Percentiles rank a stretch among this genome's conserved stretches.
Conservation (phyloP, 768 basidiomycete species). For the Mycena crocata region DNA sequence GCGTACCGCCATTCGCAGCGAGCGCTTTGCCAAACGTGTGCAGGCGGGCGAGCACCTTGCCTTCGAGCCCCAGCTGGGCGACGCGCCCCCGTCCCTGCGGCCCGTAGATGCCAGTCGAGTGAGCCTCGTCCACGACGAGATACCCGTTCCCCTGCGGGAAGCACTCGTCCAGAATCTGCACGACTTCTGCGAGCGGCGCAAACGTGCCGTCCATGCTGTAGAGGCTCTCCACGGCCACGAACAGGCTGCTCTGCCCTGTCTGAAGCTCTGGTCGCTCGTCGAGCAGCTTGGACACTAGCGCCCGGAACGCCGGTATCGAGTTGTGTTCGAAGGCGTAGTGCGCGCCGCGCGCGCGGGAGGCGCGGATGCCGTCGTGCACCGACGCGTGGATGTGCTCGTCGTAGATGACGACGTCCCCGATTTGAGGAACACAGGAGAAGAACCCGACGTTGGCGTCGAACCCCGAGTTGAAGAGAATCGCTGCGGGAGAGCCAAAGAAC, state of each 20-base stretch:
- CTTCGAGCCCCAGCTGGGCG: constrained; percentile 73
- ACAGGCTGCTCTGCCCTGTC: constrained; percentile 62
- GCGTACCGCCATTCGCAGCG: constrained; percentile 86
- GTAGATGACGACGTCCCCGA: constrained; percentile 80
- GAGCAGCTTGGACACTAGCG: constrained; percentile 55
- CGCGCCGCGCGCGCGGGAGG: constrained; percentile 59
- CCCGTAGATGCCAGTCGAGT: constrained; percentile 92
- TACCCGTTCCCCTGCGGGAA: constrained; percentile 75
- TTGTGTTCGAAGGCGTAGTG: constrained; percentile 79
- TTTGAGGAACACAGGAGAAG: constrained; percentile 83
- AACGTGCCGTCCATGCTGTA: constrained; percentile 98
- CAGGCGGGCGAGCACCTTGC: constrained; percentile 78
- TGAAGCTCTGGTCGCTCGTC: constrained; percentile 49
- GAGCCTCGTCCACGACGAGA: constrained; percentile 92
- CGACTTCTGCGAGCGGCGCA: constrained; percentile 76
- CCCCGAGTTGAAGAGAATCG: constrained; percentile 91
- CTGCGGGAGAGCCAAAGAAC: constrained; percentile 72
- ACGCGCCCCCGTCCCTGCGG: constrained; percentile 81
- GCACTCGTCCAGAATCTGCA: constrained; percentile 67
- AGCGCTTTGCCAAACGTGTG: constrained; percentile 96
- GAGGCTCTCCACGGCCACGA: constrained; percentile 88
- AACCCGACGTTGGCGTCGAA: constrained; percentile 93
- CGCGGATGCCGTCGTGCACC: constrained; percentile 91
- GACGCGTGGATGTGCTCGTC: constrained; percentile 93
- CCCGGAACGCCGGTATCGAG: constrained; percentile 61